Evolutionary conservation across 108 stramenopile genomes (phyloP).

Genomic region (Pseudonitzschia delicatissima): DNA sequence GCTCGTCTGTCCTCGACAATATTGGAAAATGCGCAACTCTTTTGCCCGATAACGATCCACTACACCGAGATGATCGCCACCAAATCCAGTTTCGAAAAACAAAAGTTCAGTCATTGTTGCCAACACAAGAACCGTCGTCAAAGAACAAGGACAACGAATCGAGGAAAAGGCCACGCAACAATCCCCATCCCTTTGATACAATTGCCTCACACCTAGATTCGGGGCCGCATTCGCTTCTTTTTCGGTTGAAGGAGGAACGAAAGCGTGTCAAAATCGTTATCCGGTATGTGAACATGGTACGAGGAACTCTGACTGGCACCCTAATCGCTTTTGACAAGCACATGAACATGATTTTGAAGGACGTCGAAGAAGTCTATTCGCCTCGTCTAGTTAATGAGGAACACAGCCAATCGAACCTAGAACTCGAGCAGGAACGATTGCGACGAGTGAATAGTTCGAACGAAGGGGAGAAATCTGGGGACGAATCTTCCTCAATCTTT

Average conservation of each 20-base stretch:
- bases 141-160: background rate
- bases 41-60: constrained; percentile 41
- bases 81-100: background rate
- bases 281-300: constrained; percentile 72
- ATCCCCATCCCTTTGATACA: constrained; percentile 40
- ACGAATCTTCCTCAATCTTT: background rate
- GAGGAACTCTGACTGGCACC: constrained; percentile 73
- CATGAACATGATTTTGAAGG: constrained; percentile 73
- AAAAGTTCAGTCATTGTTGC: background rate
- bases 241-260: constrained; percentile 35
- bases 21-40: constrained; percentile 21
- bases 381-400: constrained; percentile 29
- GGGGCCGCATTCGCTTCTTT: constrained; percentile 65
- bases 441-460: constrained; percentile 18
- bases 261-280: constrained; percentile 61
- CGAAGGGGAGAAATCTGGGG: background rate
- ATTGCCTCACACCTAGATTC: constrained; percentile 42
- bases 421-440: constrained; percentile 36
- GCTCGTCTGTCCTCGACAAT: constrained; percentile 19
- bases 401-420: constrained; percentile 33
- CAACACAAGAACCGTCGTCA: background rate
- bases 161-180: constrained; percentile 4
- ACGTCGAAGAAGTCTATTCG: constrained; percentile 76
- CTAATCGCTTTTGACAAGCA: constrained; percentile 81
- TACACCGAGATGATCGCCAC: constrained; percentile 22